Conservation (phyloP, 768 basidiomycete species). For the Rhodosporidiobolus odoratus region DNA sequence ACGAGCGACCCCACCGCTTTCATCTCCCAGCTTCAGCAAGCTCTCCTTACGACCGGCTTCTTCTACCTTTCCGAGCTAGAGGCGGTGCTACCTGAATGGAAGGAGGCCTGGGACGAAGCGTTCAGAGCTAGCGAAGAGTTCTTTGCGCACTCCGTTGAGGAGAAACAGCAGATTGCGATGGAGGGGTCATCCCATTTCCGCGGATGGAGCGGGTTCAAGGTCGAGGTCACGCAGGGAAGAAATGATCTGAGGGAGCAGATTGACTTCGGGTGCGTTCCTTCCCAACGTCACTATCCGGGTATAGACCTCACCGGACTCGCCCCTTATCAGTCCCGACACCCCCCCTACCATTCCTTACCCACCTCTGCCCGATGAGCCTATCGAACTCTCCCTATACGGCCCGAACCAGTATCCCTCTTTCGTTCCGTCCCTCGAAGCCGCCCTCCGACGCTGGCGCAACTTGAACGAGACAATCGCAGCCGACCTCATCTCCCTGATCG, state of each 20-base stretch:
- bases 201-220: slow-evolving; percentile 15
- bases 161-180: slow-evolving; percentile 11
- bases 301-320: neutral
- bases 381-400: slow-evolving; percentile 24
- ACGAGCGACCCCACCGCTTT: slow-evolving; percentile 1
- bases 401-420: slow-evolving; percentile 28
- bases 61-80: slow-evolving; percentile 21
- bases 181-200: slow-evolving; percentile 11
- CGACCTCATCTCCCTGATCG: slow-evolving; percentile 12
- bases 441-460: slow-evolving; percentile 8
- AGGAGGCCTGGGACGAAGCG: neutral
- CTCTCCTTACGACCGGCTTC: slow-evolving; percentile 25
- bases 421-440: slow-evolving; percentile 4
- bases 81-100: slow-evolving; percentile 9
- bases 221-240: slow-evolving; percentile 12
- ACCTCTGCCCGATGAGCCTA: neutral
- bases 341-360: slow-evolving; percentile 9
- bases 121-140: slow-evolving; percentile 1
- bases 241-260: slow-evolving; percentile 29
- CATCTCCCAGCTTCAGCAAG: slow-evolving; percentile 12
- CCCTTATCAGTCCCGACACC: neutral
- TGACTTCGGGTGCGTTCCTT: slow-evolving; percentile 23
- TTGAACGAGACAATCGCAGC: neutral
- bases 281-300: neutral
- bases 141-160: slow-evolving; percentile 10